Evolutionary conservation across 163 green algal genomes (phyloP).

Genomic region (Chloromonas sp.): DNA sequence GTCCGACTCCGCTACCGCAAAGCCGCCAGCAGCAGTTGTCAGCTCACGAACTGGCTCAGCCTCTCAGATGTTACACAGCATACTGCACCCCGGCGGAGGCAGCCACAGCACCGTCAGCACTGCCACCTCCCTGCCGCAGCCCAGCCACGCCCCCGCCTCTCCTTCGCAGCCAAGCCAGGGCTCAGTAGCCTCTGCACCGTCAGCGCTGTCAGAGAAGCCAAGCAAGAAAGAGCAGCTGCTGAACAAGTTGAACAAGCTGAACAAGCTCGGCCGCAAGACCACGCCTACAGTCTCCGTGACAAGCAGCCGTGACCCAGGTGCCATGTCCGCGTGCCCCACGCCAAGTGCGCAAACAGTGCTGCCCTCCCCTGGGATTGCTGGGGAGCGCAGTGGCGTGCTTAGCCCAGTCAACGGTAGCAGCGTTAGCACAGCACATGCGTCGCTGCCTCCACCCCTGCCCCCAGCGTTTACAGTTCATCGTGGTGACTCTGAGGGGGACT

Average conservation of each 20-base stretch:
- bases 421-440: not conserved
- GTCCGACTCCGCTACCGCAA: no score
- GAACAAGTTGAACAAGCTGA: conserved; percentile 9
- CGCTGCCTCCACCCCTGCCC: not conserved
- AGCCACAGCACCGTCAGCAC: not conserved
- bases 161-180: not conserved
- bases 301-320: not conserved
- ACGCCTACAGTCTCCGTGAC: not conserved
- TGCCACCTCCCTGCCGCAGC: not conserved
- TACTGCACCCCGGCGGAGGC: not conserved
- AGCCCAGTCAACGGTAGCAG: not conserved
- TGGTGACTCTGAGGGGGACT: not conserved
- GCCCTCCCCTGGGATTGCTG: not conserved
- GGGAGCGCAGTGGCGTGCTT: not conserved
- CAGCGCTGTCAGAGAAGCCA: not conserved
- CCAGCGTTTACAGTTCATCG: not conserved
- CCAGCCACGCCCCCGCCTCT: not conserved
- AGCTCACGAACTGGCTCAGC: not conserved
- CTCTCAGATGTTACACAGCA: not conserved
- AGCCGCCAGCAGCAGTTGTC: not conserved
- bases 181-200: not conserved
- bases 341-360: not conserved
- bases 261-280: not conserved
- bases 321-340: not conserved
- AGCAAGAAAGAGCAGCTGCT: conserved; percentile 6